phyloP scores from a whole-genome alignment of 176 grass and related monocot genomes.

The Elaeis guineensis region DNA sequence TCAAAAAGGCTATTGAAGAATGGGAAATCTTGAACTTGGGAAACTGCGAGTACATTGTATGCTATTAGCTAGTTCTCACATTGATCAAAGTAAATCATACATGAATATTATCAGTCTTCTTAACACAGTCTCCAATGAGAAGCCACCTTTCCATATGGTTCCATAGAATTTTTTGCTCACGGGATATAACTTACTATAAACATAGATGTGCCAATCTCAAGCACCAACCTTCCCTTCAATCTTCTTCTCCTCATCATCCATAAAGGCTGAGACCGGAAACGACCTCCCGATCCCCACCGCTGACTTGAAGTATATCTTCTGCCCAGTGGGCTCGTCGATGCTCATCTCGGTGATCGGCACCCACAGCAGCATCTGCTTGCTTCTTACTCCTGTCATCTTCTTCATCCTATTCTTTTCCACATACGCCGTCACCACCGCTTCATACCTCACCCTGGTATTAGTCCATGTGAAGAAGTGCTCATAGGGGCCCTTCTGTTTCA shows the following conservation, averaged over 20 bases:
- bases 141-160: too few species aligned
- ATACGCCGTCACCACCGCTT: constrained; percentile 74
- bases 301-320: constrained; percentile 91
- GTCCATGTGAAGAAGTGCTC: constrained; percentile 74
- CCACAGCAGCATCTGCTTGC: constrained; percentile 89
- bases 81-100: too few species aligned
- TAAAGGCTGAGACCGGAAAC: constrained; percentile 58
- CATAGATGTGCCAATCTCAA: too few species aligned
- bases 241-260: background rate
- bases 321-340: constrained; percentile 25
- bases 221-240: background rate
- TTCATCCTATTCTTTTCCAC: constrained; percentile 77
- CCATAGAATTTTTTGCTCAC: too few species aligned
- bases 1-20: too few species aligned
- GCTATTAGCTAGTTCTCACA: too few species aligned
- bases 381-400: constrained; percentile 73
- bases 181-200: too few species aligned
- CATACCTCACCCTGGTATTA: constrained; percentile 55
- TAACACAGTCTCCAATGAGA: too few species aligned
- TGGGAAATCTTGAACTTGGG: too few species aligned
- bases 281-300: constrained; percentile 58
- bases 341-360: constrained; percentile 86
- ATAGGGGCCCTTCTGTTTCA: constrained; percentile 63
- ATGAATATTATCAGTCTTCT: too few species aligned
- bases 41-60: too few species aligned